These are phyloP conservation scores for Urtica urens DNA, from an alignment of 306 rosid genomes.

Conservation along the genomic window DNA sequence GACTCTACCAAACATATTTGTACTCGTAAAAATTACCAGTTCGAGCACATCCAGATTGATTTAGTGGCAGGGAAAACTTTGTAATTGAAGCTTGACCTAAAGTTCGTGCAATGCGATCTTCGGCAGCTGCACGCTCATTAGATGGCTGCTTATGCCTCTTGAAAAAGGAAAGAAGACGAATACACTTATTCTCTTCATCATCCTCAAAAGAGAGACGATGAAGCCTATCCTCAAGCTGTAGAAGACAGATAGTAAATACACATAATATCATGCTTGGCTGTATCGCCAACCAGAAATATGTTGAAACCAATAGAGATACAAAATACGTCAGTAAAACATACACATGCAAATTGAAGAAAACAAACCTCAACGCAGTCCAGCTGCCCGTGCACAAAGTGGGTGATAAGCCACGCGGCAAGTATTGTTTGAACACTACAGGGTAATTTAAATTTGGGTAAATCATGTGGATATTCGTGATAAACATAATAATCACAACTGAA, in stretches of 20 bases:
- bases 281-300: not conserved
- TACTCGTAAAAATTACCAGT: conserved; percentile 47
- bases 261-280: conserved; percentile 4
- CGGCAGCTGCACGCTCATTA: conserved; percentile 59
- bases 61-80: conserved; percentile 67
- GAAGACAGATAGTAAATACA: conserved; percentile 14
- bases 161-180: conserved; percentile 91
- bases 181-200: conserved; percentile 87
- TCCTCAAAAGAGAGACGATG: conserved; percentile 85
- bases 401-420: conserved; percentile 92
- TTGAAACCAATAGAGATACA: not conserved
- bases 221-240: conserved; percentile 84
- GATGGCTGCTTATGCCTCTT: conserved; percentile 94
- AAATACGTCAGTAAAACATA: not conserved
- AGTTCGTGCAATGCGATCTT: conserved; percentile 54
- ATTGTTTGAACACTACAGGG: conserved; percentile 77
- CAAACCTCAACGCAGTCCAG: conserved; percentile 99
- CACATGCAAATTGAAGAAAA: conserved; percentile 9
- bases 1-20: too few species aligned
- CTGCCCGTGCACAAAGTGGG: conserved; percentile 99
- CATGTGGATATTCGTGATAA: not conserved
- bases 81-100: conserved; percentile 58
- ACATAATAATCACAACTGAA: not conserved
- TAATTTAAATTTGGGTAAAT: not conserved
- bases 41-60: conserved; percentile 97